phyloP scores from a whole-genome alignment of 2,329 filamentous ascomycete genomes.

The Pyrenochaeta sp. region DNA sequence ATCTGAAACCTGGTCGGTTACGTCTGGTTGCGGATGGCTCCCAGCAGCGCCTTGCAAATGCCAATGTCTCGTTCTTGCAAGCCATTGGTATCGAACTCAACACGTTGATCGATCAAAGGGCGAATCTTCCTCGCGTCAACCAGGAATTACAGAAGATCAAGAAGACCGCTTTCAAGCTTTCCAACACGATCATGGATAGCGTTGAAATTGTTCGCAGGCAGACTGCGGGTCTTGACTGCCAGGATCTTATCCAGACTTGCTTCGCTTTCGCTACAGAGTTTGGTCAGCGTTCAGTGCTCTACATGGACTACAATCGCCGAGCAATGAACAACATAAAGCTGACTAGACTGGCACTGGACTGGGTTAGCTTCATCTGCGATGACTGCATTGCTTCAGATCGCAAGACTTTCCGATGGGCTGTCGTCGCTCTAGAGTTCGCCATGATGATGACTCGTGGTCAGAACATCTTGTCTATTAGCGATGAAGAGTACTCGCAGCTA shows the following conservation, averaged over 20 bases:
- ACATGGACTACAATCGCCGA: slow-evolving; percentile 93
- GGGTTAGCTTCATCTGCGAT: slow-evolving; percentile 97
- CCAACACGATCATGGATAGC: slow-evolving; percentile 98
- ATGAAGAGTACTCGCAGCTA: slow-evolving; percentile 84
- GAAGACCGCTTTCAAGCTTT: slow-evolving; percentile 93
- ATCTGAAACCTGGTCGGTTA: slow-evolving; percentile 85
- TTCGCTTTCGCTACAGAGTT: slow-evolving; percentile 99
- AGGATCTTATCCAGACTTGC: slow-evolving; percentile 96
- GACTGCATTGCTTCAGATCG: slow-evolving; percentile 94
- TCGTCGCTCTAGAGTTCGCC: slow-evolving; percentile 91
- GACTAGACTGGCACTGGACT: slow-evolving; percentile 91
- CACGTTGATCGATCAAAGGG: slow-evolving; percentile 88
- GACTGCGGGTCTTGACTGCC: slow-evolving; percentile 82
- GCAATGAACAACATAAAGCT: slow-evolving; percentile 98
- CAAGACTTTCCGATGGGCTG: slow-evolving; percentile 97
- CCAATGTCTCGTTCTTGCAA: slow-evolving; percentile 79
- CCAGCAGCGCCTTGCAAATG: slow-evolving; percentile 77
- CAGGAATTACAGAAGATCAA: slow-evolving; percentile 91
- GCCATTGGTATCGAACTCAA: slow-evolving; percentile 86
- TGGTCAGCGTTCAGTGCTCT: slow-evolving; percentile 89
- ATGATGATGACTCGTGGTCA: slow-evolving; percentile 97
- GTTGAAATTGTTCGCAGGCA: slow-evolving; percentile 92
- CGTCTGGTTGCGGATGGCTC: slow-evolving; percentile 90
- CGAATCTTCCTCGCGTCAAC: slow-evolving; percentile 93
- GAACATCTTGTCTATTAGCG: slow-evolving; percentile 89